Evolutionary conservation across 805 yeast genomes (phyloP), one percentile per base, ranked within the genome.

Genomic region (Candida parachauliodes): DNA sequence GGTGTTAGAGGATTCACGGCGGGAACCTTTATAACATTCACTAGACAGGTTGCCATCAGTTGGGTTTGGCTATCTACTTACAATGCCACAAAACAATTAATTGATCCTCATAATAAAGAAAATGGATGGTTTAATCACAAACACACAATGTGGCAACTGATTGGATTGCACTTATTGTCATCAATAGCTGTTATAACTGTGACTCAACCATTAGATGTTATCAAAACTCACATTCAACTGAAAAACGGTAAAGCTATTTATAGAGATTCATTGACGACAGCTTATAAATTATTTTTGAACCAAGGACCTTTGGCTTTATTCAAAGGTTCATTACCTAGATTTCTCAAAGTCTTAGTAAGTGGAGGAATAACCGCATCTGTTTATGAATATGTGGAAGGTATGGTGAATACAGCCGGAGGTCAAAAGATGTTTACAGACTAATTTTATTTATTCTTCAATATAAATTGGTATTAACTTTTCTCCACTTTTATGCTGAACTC

Each of bases 191-290:
- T 86, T 20, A 84, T 87, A 16, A 77, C 76, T 0, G 65, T 76
- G 0, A 89, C 96, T 0, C 98, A 88, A 61, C 97, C 97, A 0
- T 65, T 89, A 20, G 97, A 89, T 61, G 86, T 87, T 2, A 61
- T 89, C 33, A 89, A 89, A 63, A 77, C 96, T 2, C 75, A 95
- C 52, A 77, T 88, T 77, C 96, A 88, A 60, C 77, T 88, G 51
- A 76, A 79, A 50, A 77, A 81, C 52, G 78, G 83, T n/a, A 70
- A 70, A 50, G 50, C 57, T 4, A 48, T 75, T 2, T 83, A 81
- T 54, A 71, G 68, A 41, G 87, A 82, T 59, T 68, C 87, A 5
- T 59, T 83, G 50, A 73, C 77, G 14, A 60, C 68, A 1, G 69
- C 67, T 9, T 62, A 56, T 42, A 49, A 52, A 28, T 39, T 63